A percentile compares a stretch with the other conserved stretches of the same genome.
These are phyloP conservation scores for Vachellia collinsii DNA, from an alignment of 306 rosid genomes.

Conservation along the genomic window DNA sequence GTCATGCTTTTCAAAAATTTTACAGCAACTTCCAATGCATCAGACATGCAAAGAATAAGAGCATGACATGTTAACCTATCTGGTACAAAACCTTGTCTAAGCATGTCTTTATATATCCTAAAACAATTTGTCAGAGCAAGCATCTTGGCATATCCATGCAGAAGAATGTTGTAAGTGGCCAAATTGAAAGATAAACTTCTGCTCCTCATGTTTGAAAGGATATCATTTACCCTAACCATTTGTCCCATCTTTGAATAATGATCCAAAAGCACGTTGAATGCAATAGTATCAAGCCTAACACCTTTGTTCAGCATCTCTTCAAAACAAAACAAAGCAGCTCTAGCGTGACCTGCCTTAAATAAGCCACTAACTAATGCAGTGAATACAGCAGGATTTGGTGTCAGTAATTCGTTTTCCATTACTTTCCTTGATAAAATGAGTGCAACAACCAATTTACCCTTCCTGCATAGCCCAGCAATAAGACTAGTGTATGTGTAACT, in stretches of 20 bases:
- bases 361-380: conserved; percentile 68
- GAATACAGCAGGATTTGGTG: conserved; percentile 54
- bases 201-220: conserved; percentile 58
- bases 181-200: conserved; percentile 51
- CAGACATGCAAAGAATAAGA: conserved; percentile 63
- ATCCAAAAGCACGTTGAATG: conserved; percentile 59
- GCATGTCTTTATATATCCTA: conserved; percentile 49
- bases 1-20: conserved; percentile 60
- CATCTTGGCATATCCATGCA: conserved; percentile 73
- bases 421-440: conserved; percentile 54
- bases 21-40: conserved; percentile 63
- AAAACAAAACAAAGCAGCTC: conserved; percentile 60
- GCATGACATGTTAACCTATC: conserved; percentile 68
- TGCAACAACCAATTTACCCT: conserved; percentile 64
- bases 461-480: conserved; percentile 62
- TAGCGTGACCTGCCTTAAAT: conserved; percentile 69
- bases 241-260: conserved; percentile 70
- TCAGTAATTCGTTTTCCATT: conserved; percentile 50
- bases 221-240: conserved; percentile 44
- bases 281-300: conserved; percentile 55
- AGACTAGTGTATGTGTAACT: conserved; percentile 60
- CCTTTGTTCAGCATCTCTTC: conserved; percentile 70
- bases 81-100: conserved; percentile 47
- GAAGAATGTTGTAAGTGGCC: conserved; percentile 69
- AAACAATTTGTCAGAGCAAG: conserved; percentile 47